Base-by-base conservation (phyloP, 192 early-diverging fungal species). In the Powellomyces hirtus region DNA sequence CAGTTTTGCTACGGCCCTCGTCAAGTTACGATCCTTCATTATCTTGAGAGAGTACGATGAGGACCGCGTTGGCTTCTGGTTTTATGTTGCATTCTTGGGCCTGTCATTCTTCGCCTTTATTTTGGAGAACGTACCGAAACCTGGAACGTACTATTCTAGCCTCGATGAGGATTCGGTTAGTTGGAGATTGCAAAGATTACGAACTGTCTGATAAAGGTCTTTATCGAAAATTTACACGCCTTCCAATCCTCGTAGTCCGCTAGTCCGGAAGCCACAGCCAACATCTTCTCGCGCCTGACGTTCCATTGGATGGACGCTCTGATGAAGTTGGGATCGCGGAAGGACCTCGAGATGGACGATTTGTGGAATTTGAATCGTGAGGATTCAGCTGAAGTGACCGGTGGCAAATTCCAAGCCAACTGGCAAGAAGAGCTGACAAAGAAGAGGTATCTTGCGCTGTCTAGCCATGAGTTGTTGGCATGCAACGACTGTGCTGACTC, bases 261-360 rank as follows among this genome's bases (percentile, higher is more conserved):
- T 4, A 83, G 81, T 49, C 93, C 94, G 4, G 94, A 96, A 67
- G 88, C 86, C 22, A 83, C 76, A 11, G 88, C 94, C 49, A 90
- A 91, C 71, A 84, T 98, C 22, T 95, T 95, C 65, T 90, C 89
- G 31, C 81, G 81, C 13, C 66, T 94, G 0, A 87, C 89, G 1
- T 98, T 97, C 75, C 77, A 86, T 31, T 98, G 96, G 96, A 91
- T 98, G 86, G 88, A 89, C 46, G 84, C 87, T 14, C 65, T 97
- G 60, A 91, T 98, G 77, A 86, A 89, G 46, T 73, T 88, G 37
- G 94, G 94, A 2, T 88, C 84, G 59, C 65, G 75, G 30, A 91
- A 92, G 69, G 89, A 87, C 37, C 77, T 95, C 59, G 79, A 76
- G 1, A 79, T 84, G 70, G 86, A 86, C 10, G 93, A 97, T 72